Conservation (phyloP, 1,284 basidiomycete genomes). For the Puccinia horiana region DNA sequence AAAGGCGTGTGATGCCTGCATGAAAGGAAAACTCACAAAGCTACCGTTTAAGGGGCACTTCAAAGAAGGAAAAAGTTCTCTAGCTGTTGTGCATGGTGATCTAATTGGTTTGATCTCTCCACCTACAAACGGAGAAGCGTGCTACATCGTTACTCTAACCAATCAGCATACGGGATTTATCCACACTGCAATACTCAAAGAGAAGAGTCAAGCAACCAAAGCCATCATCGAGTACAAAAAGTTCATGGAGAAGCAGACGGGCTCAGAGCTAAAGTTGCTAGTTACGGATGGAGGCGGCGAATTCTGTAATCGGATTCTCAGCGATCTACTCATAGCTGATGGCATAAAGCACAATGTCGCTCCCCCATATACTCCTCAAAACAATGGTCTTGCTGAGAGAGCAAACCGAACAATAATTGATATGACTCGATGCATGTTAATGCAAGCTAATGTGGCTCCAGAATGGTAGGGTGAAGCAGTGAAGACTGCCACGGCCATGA, state of each 20-base stretch:
- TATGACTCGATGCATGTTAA: not conserved
- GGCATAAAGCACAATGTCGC: not conserved
- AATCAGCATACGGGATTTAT: conserved; percentile 1
- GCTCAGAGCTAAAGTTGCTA: not conserved
- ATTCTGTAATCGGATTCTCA: not conserved
- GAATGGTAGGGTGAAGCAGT: not conserved
- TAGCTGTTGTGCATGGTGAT: not conserved
- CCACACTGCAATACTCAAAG: not conserved
- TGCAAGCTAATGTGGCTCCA: not conserved
- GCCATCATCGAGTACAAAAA: not conserved
- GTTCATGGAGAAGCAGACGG: not conserved
- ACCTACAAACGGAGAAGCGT: not conserved
- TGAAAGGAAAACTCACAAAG: not conserved
- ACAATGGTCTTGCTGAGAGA: not conserved
- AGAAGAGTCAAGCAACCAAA: not conserved
- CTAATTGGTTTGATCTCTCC: not conserved
- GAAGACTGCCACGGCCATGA: not conserved
- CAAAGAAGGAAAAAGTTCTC: not conserved
- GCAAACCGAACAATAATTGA: not conserved
- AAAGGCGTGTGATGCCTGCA: not conserved
- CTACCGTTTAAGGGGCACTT: not conserved
- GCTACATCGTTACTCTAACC: not conserved
- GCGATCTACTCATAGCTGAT: not conserved
- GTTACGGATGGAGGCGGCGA: conserved; percentile 3
- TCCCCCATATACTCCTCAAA: not conserved